These are phyloP conservation scores for Lentithecium fluviatile DNA, from an alignment of 495 filamentous ascomycete species.

Conservation along the genomic window DNA sequence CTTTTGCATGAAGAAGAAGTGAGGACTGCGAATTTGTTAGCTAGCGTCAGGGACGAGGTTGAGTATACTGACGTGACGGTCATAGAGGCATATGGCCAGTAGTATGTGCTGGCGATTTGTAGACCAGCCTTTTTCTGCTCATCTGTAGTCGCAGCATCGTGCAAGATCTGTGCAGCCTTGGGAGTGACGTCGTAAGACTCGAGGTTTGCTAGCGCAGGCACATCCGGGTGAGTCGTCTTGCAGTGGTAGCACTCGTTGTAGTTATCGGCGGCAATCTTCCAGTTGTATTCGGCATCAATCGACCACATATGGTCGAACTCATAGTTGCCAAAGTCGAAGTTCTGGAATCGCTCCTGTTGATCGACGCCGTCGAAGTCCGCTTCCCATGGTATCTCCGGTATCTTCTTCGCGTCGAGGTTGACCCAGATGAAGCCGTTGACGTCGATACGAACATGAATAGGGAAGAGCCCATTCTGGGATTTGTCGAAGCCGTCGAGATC, in stretches of 20 bases:
- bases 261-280: constrained; percentile 54
- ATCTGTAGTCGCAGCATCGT: constrained; percentile 45
- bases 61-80: constrained; percentile 47
- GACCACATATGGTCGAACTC: constrained; percentile 51
- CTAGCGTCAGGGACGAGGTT: neutral
- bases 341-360: constrained; percentile 41
- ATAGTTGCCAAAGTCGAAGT: constrained; percentile 51
- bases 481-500: constrained; percentile 57
- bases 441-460: constrained; percentile 51
- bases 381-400: constrained; percentile 47
- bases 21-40: constrained; percentile 39
- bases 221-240: constrained; percentile 50
- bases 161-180: constrained; percentile 46
- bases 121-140: constrained; percentile 42
- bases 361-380: constrained; percentile 48
- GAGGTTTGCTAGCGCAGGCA: constrained; percentile 48
- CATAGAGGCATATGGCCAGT: constrained; percentile 50
- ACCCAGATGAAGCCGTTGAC: constrained; percentile 53
- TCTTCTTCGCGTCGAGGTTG: constrained; percentile 49
- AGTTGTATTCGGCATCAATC: constrained; percentile 51
- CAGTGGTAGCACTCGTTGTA: constrained; percentile 58
- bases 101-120: constrained; percentile 45
- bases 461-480: constrained; percentile 49
- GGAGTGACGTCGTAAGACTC: constrained; percentile 48
- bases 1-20: constrained; percentile 52